A percentile compares a stretch with the other conserved stretches of the same genome.
phyloP scores from a whole-genome alignment of 495 filamentous ascomycete genomes.

The Xylaria flabelliformis region DNA sequence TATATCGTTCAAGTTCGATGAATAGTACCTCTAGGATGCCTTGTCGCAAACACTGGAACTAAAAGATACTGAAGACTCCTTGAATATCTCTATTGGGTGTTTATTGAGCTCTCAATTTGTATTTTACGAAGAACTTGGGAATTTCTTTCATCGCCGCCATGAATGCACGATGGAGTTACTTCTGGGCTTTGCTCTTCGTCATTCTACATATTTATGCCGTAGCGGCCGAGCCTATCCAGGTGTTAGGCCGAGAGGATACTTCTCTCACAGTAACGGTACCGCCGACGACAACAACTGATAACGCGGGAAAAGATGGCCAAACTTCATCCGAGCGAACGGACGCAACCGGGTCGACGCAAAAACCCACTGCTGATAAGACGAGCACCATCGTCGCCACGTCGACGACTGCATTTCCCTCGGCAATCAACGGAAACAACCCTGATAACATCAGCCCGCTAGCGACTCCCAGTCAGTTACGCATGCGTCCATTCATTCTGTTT shows the following conservation, averaged over 20 bases:
- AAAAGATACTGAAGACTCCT: conserved; percentile 30
- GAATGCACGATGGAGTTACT: conserved; percentile 27
- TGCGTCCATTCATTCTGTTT: not conserved
- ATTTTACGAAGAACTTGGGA: conserved; percentile 11
- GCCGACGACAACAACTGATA: conserved; percentile 29
- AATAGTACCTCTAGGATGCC: conserved; percentile 11
- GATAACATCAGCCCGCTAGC: conserved; percentile 26
- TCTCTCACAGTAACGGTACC: conserved; percentile 31
- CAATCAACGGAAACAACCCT: conserved; percentile 40
- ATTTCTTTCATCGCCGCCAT: conserved; percentile 15
- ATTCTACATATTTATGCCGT: conserved; percentile 32
- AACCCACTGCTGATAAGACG: conserved; percentile 25
- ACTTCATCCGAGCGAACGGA: conserved; percentile 21
- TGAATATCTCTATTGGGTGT: conserved; percentile 14
- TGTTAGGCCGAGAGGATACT: conserved; percentile 38
- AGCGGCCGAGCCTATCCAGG: conserved; percentile 22
- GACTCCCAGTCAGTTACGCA: conserved; percentile 23
- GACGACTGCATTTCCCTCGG: conserved; percentile 35
- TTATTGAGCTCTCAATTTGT: conserved; percentile 4
- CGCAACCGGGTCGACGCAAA: conserved; percentile 10
- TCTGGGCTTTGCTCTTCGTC: conserved; percentile 43
- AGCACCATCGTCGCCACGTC: conserved; percentile 22
- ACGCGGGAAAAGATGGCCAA: conserved; percentile 26
- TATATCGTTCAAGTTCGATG: not conserved
- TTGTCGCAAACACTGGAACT: conserved; percentile 8